Evolutionary conservation across 1,284 basidiomycete genomes (phyloP).

Genomic region (Leccinum griseonigrum): DNA sequence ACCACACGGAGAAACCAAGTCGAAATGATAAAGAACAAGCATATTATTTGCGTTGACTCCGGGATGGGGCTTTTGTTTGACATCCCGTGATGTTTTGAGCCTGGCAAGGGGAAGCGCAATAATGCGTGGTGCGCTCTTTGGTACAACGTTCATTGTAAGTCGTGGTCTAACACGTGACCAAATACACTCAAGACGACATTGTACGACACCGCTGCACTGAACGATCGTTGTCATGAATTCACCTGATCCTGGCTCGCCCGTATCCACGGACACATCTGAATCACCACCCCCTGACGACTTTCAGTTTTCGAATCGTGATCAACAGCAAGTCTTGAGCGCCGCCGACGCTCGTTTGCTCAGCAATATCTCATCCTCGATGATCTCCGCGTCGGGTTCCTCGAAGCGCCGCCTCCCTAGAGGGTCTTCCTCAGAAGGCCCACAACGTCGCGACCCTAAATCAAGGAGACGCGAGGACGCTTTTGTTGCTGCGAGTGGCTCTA

Average conservation of each 20-base stretch:
- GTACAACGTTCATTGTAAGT: constrained; percentile 25
- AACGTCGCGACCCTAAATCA: constrained; percentile 39
- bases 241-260: constrained; percentile 33
- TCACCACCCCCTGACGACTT: constrained; percentile 36
- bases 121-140: constrained; percentile 38
- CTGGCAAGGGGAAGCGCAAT: constrained; percentile 45
- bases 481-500: constrained; percentile 18
- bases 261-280: constrained; percentile 36
- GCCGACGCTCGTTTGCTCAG: constrained; percentile 21
- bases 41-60: constrained; percentile 16
- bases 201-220: not conserved
- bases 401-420: constrained; percentile 41
- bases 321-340: constrained; percentile 22
- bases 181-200: not conserved
- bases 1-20: constrained; percentile 22
- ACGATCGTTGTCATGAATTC: constrained; percentile 27
- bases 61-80: constrained; percentile 16
- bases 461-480: constrained; percentile 41
- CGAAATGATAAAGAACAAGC: constrained; percentile 49
- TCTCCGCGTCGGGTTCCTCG: constrained; percentile 25
- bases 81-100: constrained; percentile 12
- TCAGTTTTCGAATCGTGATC: constrained; percentile 31
- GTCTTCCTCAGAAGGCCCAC: constrained; percentile 32
- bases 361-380: constrained; percentile 21
- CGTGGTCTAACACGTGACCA: constrained; percentile 25